A percentile compares a stretch with the other conserved stretches of the same genome.
phyloP scores from a whole-genome alignment of 1,139 yeast genomes.

The Sugiyamaella pinicola region DNA sequence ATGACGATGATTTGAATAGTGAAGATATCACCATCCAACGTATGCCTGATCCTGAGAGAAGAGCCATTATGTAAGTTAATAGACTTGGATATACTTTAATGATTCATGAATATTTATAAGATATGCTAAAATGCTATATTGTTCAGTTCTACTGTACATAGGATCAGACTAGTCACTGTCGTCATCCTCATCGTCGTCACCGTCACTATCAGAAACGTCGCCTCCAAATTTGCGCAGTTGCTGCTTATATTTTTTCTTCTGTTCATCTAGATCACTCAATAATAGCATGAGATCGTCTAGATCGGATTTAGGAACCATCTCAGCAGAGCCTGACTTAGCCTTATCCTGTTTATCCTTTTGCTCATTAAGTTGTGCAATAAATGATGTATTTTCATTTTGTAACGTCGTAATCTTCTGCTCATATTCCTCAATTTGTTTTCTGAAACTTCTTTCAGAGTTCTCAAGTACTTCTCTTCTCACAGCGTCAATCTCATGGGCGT shows the following conservation, averaged over 20 bases:
- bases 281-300: slow-evolving; percentile 75
- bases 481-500: slow-evolving; percentile 1
- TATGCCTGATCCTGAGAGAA: slow-evolving; percentile 56
- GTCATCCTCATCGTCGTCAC: slow-evolving; percentile 56
- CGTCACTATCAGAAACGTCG: slow-evolving; percentile 49
- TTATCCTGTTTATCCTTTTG: slow-evolving; percentile 18
- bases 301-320: slow-evolving; percentile 59
- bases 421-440: slow-evolving; percentile 14
- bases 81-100: neutral
- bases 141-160: slow-evolving; percentile 9
- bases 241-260: slow-evolving; percentile 59
- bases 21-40: slow-evolving; percentile 69
- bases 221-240: slow-evolving; percentile 53
- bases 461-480: slow-evolving; percentile 1
- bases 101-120: neutral
- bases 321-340: slow-evolving; percentile 19
- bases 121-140: slow-evolving; percentile 1
- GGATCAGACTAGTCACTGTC: slow-evolving; percentile 44
- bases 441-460: slow-evolving; percentile 16
- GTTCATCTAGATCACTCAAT: slow-evolving; percentile 74
- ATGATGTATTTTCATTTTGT: slow-evolving; percentile 28
- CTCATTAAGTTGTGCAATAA: slow-evolving; percentile 17
- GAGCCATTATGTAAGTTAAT: neutral
- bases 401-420: slow-evolving; percentile 27
- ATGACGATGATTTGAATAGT: slow-evolving; percentile 64